A percentile compares a stretch with the other conserved stretches of the same genome.
Evolutionary conservation across 2,329 filamentous ascomycete genomes (phyloP).

Genomic region (Colletotrichum nymphaeae): DNA sequence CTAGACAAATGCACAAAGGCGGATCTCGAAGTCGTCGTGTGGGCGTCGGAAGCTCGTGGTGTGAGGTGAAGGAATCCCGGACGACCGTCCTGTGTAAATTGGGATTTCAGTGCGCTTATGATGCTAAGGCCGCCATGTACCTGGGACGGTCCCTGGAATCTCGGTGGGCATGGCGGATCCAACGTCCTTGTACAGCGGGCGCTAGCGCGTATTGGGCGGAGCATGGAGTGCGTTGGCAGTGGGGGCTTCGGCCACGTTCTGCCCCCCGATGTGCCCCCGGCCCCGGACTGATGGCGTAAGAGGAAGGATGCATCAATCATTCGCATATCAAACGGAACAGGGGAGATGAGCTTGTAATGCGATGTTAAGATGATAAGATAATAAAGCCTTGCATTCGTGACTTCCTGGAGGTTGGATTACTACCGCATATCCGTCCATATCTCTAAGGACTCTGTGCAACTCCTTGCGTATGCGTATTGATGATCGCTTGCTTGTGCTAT

Average conservation of each 20-base stretch:
- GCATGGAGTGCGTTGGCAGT: constrained; percentile 26
- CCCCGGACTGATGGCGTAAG: constrained; percentile 8
- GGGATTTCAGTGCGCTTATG: constrained; percentile 16
- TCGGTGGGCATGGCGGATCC: constrained; percentile 27
- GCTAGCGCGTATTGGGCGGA: constrained; percentile 26
- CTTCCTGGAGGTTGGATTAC: not conserved
- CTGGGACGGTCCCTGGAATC: constrained; percentile 33
- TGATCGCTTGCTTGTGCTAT: constrained; percentile 4
- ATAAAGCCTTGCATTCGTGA: not conserved
- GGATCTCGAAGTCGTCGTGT: constrained; percentile 18
- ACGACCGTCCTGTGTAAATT: constrained; percentile 26
- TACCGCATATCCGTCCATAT: not conserved
- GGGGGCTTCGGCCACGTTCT: constrained; percentile 10
- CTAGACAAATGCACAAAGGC: constrained; percentile 10
- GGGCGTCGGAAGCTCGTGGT: constrained; percentile 9
- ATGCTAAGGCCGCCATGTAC: constrained; percentile 21
- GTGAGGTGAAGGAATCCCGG: constrained; percentile 26
- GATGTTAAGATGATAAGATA: not conserved
- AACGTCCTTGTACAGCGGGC: constrained; percentile 4
- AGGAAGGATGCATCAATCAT: not conserved
- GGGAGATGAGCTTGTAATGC: constrained; percentile 13
- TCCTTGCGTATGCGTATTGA: not conserved
- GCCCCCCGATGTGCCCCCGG: not conserved
- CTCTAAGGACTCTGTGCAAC: not conserved
- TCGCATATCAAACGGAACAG: too few relatives aligned